Conservation (phyloP, 2,329 filamentous ascomycete species). For the Diaporthe sp. region DNA sequence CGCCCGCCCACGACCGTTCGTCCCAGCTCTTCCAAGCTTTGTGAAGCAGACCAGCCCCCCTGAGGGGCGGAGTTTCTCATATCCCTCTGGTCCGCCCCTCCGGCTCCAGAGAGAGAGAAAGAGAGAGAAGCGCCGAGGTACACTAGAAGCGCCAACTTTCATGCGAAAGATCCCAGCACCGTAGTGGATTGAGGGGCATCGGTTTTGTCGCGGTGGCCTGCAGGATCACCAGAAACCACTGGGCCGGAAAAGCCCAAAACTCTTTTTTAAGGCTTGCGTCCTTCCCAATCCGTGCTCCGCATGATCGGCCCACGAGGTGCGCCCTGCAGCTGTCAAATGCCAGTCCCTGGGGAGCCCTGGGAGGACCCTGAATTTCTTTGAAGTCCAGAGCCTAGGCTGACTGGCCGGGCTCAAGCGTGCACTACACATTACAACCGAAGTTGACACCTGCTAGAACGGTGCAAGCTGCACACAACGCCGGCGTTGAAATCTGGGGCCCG, state of each 20-base stretch:
- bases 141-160: slow-evolving; percentile 9
- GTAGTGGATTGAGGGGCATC: neutral
- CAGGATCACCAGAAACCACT: neutral
- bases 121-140: slow-evolving; percentile 27
- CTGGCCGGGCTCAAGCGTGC: neutral
- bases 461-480: neutral
- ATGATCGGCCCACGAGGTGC: slow-evolving; percentile 23
- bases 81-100: neutral
- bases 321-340: slow-evolving; percentile 19
- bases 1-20: neutral
- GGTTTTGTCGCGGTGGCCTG: neutral
- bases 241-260: neutral
- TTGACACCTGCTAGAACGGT: slow-evolving; percentile 10
- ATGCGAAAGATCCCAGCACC: neutral
- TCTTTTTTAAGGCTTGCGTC: neutral
- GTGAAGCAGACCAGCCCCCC: neutral
- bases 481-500: neutral
- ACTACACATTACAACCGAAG: neutral
- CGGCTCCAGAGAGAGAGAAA: neutral
- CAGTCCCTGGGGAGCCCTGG: slow-evolving; percentile 1
- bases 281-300: slow-evolving; percentile 9
- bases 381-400: neutral
- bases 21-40: slow-evolving; percentile 11
- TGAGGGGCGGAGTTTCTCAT: neutral
- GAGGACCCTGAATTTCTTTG: neutral